Evolutionary conservation across 257 asterid genomes (phyloP).

Genomic region (Solanum infundibuliforme): DNA sequence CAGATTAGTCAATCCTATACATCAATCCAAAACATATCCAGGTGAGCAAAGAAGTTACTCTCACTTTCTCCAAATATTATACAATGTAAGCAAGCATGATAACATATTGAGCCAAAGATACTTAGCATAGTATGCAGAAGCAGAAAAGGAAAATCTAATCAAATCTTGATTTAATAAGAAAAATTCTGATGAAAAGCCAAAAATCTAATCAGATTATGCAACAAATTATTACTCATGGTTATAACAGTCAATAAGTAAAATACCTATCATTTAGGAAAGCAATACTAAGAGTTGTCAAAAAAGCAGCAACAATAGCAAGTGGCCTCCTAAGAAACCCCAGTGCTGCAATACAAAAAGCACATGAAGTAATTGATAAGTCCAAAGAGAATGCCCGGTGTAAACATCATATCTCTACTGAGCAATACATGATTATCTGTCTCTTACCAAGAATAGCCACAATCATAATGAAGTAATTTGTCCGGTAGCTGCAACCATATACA

Average conservation of each 20-base stretch:
- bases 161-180: not conserved
- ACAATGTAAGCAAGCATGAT: not conserved
- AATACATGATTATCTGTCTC: not conserved
- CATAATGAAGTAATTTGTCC: slow-evolving; percentile 91
- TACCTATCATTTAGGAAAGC: slow-evolving; percentile 95
- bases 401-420: not conserved
- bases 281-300: slow-evolving; percentile 68
- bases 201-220: not conserved
- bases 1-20: not conserved
- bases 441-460: slow-evolving; percentile 74
- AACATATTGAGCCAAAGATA: not conserved
- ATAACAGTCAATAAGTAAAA: not conserved
- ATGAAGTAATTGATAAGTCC: not conserved
- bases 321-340: slow-evolving; percentile 79
- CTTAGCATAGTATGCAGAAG: not conserved
- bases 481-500: slow-evolving; percentile 51
- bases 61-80: not conserved
- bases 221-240: not conserved
- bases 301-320: slow-evolving; percentile 73
- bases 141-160: not conserved
- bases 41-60: not conserved
- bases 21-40: not conserved
- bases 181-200: not conserved
- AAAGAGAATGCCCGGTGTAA: not conserved
- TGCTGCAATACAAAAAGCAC: slow-evolving; percentile 38